Base-by-base conservation (phyloP, 306 rosid species). In the Trifolium repens region DNA sequence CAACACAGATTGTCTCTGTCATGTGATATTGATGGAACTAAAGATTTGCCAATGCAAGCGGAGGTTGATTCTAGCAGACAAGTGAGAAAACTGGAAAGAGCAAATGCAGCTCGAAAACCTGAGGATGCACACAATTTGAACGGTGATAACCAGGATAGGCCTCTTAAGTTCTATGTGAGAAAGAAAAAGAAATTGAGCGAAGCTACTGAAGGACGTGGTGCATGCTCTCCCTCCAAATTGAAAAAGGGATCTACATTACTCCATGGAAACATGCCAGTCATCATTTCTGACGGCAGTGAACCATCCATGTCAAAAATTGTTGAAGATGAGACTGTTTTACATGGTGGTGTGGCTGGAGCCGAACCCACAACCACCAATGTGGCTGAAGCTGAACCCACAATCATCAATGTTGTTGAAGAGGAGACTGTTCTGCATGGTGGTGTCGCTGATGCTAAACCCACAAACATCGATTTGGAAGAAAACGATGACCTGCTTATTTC, bases 161-260 rank as follows among this genome's bases (percentile, higher is more conserved):
- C 88, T 26, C 83, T 87, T 63, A 77, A 81, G 22, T 35, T 60
- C 78, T 55, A 53, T 71, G 12, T 57, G 70, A 70, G 34, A 35
- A 82, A 53, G 58, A 84, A 79, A 83, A 87, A 79, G 81, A 80
- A 83, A 76, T 71, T 19, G 62, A 54, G 67, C 72, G 53, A 8
- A 68, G 79, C 59, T 71, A 39, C 74, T 24, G 49, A 64, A 77
- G 52, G 17, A 75, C n/a, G 22, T 30, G 40, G 2, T 27, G 73
- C 61, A 34, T 9, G 27, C 70, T 57, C 66, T 55, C n/a, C 73
- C 16, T 72, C 69, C 22, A 74, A 42, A 47, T 57, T 32, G 52
- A 63, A 17, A 67, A 74, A 65, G 35, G 82, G 60, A 39, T 52
- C 75, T 17, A 57, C 26, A 22, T 39, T 43, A 60, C 75, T 50